These are phyloP conservation scores for Massarina eburnea DNA, from an alignment of 2,329 filamentous ascomycete genomes.

Conservation along the genomic window DNA sequence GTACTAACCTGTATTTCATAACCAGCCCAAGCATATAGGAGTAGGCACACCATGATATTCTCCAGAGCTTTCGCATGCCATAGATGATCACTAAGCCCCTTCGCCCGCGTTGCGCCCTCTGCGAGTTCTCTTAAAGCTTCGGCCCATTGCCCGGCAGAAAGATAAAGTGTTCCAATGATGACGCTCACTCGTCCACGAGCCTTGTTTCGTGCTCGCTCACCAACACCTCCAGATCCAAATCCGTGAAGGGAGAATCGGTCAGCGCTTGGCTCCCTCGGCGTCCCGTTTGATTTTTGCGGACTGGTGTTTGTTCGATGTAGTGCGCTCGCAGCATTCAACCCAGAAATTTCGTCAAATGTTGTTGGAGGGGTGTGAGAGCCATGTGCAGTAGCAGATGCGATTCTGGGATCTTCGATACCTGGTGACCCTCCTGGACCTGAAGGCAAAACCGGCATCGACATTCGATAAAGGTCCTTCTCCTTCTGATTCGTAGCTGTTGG, in stretches of 20 bases:
- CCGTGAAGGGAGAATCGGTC: slow-evolving; percentile 66
- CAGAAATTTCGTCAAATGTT: slow-evolving; percentile 52
- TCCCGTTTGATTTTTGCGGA: slow-evolving; percentile 41
- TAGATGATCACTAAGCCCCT: slow-evolving; percentile 83
- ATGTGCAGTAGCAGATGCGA: slow-evolving; percentile 29
- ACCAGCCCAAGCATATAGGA: slow-evolving; percentile 82
- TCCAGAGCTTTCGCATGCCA: slow-evolving; percentile 97
- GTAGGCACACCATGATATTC: slow-evolving; percentile 76
- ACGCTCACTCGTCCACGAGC: slow-evolving; percentile 79
- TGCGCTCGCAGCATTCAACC: slow-evolving; percentile 39
- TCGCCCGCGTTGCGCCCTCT: slow-evolving; percentile 76
- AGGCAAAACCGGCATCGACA: slow-evolving; percentile 75
- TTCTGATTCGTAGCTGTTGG: slow-evolving; percentile 49
- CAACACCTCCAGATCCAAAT: slow-evolving; percentile 64
- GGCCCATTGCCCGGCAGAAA: slow-evolving; percentile 86
- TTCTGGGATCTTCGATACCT: slow-evolving; percentile 27
- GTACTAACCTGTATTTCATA: slow-evolving; percentile 73
- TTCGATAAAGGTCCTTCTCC: slow-evolving; percentile 65
- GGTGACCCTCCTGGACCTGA: slow-evolving; percentile 34
- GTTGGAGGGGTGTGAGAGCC: slow-evolving; percentile 44
- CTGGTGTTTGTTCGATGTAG: slow-evolving; percentile 43
- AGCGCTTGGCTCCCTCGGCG: slow-evolving; percentile 59
- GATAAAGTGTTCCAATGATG: slow-evolving; percentile 79
- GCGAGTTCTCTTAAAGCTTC: slow-evolving; percentile 83
- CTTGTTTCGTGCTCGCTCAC: slow-evolving; percentile 76